These are phyloP conservation scores for Leucoagaricus sp. DNA, from an alignment of 1,284 basidiomycete species.

Conservation along the genomic window DNA sequence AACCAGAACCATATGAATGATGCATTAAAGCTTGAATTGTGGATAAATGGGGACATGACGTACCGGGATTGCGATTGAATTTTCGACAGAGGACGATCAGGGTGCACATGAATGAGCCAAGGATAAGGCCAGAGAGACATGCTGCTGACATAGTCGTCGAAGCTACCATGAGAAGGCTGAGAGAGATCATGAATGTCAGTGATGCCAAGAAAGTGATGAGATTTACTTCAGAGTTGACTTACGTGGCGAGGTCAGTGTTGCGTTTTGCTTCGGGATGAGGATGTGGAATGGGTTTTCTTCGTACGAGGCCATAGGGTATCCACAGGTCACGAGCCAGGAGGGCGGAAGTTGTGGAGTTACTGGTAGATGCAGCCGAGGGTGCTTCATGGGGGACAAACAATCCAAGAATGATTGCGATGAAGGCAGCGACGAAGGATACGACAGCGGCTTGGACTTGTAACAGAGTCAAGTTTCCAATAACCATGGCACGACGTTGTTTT, in stretches of 20 bases:
- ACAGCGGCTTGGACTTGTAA: slow-evolving; percentile 93
- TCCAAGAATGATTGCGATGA: slow-evolving; percentile 78
- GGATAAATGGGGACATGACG: slow-evolving; percentile 20
- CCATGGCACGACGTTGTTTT: slow-evolving; percentile 62
- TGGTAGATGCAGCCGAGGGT: slow-evolving; percentile 15
- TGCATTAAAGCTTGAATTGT: neutral
- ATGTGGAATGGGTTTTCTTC: slow-evolving; percentile 33
- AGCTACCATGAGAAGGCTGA: slow-evolving; percentile 81
- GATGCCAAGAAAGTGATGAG: slow-evolving; percentile 10
- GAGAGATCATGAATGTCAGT: neutral
- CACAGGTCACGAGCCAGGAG: slow-evolving; percentile 19
- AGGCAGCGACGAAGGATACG: slow-evolving; percentile 86
- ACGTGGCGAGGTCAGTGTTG: slow-evolving; percentile 49
- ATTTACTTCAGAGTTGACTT: too few relatives aligned
- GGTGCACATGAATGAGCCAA: slow-evolving; percentile 93
- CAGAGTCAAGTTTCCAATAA: slow-evolving; percentile 84
- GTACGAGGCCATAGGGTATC: slow-evolving; percentile 20
- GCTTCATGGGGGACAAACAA: slow-evolving; percentile 50
- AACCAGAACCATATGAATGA: neutral
- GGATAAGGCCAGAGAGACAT: slow-evolving; percentile 74
- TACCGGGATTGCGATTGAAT: slow-evolving; percentile 83
- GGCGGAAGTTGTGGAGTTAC: slow-evolving; percentile 17
- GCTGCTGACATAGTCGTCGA: slow-evolving; percentile 90
- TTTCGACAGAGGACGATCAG: slow-evolving; percentile 82
- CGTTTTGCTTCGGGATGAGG: slow-evolving; percentile 30